Evolutionary conservation across 2,329 filamentous ascomycete species (phyloP), one percentile per base, ranked within the genome.

Genomic region (Teratosphaeria nubilosa): DNA sequence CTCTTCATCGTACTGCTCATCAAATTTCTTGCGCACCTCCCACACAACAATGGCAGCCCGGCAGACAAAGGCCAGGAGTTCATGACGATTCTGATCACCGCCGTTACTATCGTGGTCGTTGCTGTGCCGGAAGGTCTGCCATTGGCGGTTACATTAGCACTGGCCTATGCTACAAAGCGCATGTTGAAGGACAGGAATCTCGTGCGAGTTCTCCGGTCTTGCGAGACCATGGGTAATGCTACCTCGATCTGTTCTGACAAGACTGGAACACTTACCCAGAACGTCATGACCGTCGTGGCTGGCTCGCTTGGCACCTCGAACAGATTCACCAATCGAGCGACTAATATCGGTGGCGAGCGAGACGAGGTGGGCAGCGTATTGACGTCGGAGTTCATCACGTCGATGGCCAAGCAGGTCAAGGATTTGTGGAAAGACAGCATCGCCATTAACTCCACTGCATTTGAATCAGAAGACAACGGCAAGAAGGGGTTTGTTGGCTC

Each of bases 1-100:
- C 78, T 96, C 53, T 96, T 96, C 74, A 79, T 92, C 53, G 87
- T 95, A 52, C 79, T 96, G 14, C 83, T 96, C 68, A 91, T 96
- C 75, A 83, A 90, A 66, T 96, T 95, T 69, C 77, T 94, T 10
- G 89, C 85, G 53, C 76, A 83, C 13, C 80, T 96, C 2, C 80
- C 80, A 2, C 66, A 73, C 20, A 78, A 82, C 59, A 63, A 68
- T 3, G 75, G 75, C 1, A 80, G 80, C 0, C 79, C 90, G 2
- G 85, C 88, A 2, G 72, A 84, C 56, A 96, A 95, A 75, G 91
- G 88, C 9, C 88, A 92, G 67, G 79, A 80, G 55, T 86, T 86
- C 68, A 72, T 86, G 62, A 76, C 80, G 30, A 85, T 86, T 53
- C 77, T 86, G 52, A 86, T 86, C 58, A 81, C 83, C 30, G 80